Percentiles rank a stretch among this genome's conserved stretches.
These are phyloP conservation scores for Ploettnerulaceae sp. DNA, from an alignment of 2,329 filamentous ascomycete species.

Conservation along the genomic window DNA sequence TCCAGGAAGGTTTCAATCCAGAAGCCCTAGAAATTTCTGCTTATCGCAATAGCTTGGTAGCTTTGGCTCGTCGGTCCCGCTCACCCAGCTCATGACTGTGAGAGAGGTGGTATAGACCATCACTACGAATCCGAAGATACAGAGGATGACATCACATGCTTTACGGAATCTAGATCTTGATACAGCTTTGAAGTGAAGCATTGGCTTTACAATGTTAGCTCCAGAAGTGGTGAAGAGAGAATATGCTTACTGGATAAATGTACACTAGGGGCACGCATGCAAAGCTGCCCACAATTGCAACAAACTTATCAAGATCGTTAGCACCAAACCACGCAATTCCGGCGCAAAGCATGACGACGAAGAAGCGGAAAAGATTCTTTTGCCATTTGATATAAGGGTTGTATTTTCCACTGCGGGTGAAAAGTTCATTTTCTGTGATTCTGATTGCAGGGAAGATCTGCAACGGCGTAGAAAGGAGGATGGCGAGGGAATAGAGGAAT, in stretches of 20 bases:
- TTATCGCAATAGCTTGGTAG: constrained; percentile 60
- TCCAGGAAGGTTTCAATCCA: background rate
- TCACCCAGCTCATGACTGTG: constrained; percentile 83
- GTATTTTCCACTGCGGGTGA: constrained; percentile 92
- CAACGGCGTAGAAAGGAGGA: constrained; percentile 86
- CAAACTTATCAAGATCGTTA: constrained; percentile 93
- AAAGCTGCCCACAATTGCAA: constrained; percentile 92
- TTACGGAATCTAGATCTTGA: constrained; percentile 65
- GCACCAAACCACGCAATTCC: constrained; percentile 88
- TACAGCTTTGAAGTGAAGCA: constrained; percentile 82
- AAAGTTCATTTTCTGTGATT: constrained; percentile 91
- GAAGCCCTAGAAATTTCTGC: constrained; percentile 12
- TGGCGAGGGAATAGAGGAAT: constrained; percentile 96
- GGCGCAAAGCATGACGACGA: constrained; percentile 82
- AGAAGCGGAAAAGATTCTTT: constrained; percentile 96
- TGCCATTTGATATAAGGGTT: constrained; percentile 99
- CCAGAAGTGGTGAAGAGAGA: background rate
- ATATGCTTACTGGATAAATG: constrained; percentile 90
- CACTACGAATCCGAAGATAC: constrained; percentile 75
- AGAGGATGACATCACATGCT: constrained; percentile 67
- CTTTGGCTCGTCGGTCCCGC: constrained; percentile 44
- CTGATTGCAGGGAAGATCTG: constrained; percentile 98
- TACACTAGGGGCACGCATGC: constrained; percentile 96
- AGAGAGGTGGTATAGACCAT: constrained; percentile 90
- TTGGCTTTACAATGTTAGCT: constrained; percentile 52